Percentiles rank a stretch among this genome's conserved stretches.
Conservation (phyloP, 768 basidiomycete genomes). For the Mycena epipterygia region DNA sequence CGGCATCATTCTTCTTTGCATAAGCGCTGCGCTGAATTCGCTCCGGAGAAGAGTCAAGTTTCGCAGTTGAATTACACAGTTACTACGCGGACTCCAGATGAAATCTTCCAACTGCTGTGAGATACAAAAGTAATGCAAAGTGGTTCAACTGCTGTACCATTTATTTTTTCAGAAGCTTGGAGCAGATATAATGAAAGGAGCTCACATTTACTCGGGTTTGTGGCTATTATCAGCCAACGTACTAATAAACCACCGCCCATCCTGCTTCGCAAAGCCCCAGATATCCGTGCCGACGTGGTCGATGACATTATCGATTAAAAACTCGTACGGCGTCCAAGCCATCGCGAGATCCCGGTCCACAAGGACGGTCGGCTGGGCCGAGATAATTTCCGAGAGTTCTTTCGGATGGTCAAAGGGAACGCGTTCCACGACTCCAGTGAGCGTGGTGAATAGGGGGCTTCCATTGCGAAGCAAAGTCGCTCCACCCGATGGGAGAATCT, state of each 20-base stretch:
- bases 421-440: slow-evolving; percentile 31
- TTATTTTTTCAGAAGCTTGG: background rate
- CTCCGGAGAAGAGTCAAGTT: too few relatives aligned
- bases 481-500: slow-evolving; percentile 1
- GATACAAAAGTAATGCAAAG: background rate
- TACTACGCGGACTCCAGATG: too few relatives aligned
- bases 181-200: background rate
- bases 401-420: slow-evolving; percentile 34
- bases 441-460: background rate
- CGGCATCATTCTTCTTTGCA: background rate
- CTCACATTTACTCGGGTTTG: background rate
- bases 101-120: background rate
- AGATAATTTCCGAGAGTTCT: slow-evolving; percentile 23
- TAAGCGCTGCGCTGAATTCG: background rate
- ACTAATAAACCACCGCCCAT: slow-evolving; percentile 33
- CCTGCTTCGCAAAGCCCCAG: slow-evolving; percentile 33
- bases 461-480: too few relatives aligned
- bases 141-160: background rate
- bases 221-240: slow-evolving; percentile 30
- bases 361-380: slow-evolving; percentile 16
- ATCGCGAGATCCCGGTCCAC: slow-evolving; percentile 35
- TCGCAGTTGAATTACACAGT: background rate
- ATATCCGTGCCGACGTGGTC: slow-evolving; percentile 36
- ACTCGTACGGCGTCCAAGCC: slow-evolving; percentile 39
- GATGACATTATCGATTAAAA: slow-evolving; percentile 22